phyloP scores from a whole-genome alignment of 208 protist genomes.

The Trypanosoma mega region DNA sequence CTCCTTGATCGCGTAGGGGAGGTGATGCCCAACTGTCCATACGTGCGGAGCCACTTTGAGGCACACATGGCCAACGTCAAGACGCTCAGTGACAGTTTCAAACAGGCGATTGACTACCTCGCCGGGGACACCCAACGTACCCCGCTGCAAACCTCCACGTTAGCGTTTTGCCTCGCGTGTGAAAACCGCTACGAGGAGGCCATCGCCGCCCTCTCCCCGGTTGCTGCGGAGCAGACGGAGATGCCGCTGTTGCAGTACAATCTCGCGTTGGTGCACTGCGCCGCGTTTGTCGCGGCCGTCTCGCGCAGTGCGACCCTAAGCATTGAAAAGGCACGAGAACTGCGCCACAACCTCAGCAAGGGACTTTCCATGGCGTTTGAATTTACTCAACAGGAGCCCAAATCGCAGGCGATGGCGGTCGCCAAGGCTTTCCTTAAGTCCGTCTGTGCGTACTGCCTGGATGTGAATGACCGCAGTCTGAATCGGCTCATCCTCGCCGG shows the following conservation, averaged over 20 bases:
- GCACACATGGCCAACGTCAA: constrained; percentile 79
- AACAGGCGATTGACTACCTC: constrained; percentile 79
- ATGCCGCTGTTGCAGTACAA: constrained; percentile 76
- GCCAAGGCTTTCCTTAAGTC: constrained; percentile 36
- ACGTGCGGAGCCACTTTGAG: constrained; percentile 42
- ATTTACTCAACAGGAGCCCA: constrained; percentile 27
- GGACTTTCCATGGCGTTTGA: constrained; percentile 34
- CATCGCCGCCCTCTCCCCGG: constrained; percentile 42
- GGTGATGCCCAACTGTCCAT: constrained; percentile 54
- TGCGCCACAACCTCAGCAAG: constrained; percentile 40
- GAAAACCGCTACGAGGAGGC: constrained; percentile 62
- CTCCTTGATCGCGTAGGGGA: constrained; percentile 74
- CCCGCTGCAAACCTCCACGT: constrained; percentile 53
- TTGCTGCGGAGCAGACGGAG: constrained; percentile 24
- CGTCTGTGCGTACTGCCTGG: constrained; percentile 50
- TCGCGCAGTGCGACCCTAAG: constrained; percentile 31
- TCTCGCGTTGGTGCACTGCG: constrained; percentile 63
- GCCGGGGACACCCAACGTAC: constrained; percentile 31
- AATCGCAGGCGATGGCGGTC: constrained; percentile 29
- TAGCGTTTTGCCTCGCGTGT: constrained; percentile 72
- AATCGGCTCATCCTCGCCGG: constrained; percentile 44
- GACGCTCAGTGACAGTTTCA: constrained; percentile 68
- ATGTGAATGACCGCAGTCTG: constrained; percentile 48
- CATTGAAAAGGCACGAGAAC: constrained; percentile 33
- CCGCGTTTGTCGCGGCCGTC: constrained; percentile 57